Percentiles rank a stretch among this genome's conserved stretches.
These are phyloP conservation scores for Podila verticillata DNA, from an alignment of 192 early-diverging fungal genomes.

Conservation along the genomic window DNA sequence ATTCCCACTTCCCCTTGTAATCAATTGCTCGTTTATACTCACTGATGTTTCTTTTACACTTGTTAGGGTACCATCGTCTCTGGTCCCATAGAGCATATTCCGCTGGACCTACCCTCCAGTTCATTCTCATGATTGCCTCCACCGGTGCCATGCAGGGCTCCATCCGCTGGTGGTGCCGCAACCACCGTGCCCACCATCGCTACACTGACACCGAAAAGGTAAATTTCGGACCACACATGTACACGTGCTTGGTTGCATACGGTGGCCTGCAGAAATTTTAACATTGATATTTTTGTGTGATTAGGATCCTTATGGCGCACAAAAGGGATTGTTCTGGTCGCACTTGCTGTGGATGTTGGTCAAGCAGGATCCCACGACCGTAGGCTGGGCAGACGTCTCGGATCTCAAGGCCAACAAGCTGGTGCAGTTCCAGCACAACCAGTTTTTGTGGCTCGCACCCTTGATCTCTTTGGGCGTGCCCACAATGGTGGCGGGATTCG, in stretches of 20 bases:
- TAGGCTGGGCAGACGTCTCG: slow-evolving; percentile 79
- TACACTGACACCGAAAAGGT: slow-evolving; percentile 58
- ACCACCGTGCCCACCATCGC: slow-evolving; percentile 86
- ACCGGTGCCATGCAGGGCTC: slow-evolving; percentile 83
- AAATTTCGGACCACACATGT: neutral
- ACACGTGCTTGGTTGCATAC: neutral
- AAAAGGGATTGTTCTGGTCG: slow-evolving; percentile 80
- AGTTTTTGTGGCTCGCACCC: slow-evolving; percentile 75
- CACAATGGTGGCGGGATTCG: slow-evolving; percentile 78
- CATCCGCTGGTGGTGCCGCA: slow-evolving; percentile 84
- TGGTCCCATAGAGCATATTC: slow-evolving; percentile 82
- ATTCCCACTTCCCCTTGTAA: neutral
- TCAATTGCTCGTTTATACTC: too few species aligned
- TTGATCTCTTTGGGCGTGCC: slow-evolving; percentile 80
- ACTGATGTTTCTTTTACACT: too few species aligned
- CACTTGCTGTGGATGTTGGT: slow-evolving; percentile 88
- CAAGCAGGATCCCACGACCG: slow-evolving; percentile 68
- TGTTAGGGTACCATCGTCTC: slow-evolving; percentile 75
- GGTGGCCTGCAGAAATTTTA: neutral
- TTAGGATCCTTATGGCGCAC: slow-evolving; percentile 81
- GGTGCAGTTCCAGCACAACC: slow-evolving; percentile 81
- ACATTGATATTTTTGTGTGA: slow-evolving; percentile 58
- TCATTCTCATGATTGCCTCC: slow-evolving; percentile 63
- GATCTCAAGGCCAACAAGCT: slow-evolving; percentile 81
- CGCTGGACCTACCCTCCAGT: slow-evolving; percentile 64